Conservation (phyloP, 345 rosid genomes). For the Arabidopsis arenosa region DNA sequence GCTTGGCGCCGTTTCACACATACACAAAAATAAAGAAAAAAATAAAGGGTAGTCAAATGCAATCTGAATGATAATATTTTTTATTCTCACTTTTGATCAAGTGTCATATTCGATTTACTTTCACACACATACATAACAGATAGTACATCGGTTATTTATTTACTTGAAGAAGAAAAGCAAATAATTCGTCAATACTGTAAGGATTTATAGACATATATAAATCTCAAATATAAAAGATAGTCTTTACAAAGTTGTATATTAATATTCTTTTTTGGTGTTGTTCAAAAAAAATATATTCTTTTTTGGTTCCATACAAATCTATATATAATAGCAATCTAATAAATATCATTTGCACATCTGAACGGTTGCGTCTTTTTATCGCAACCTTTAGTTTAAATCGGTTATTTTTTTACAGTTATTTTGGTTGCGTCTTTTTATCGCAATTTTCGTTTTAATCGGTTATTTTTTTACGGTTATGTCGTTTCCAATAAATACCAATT, state of each 20-base stretch:
- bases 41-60: conserved; percentile 31
- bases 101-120: conserved; percentile 25
- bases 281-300: too few species aligned
- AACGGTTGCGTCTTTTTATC: too few species aligned
- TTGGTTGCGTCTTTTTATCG: too few species aligned
- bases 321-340: too few species aligned
- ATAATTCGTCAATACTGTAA: background rate
- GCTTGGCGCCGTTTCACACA: conserved; percentile 17
- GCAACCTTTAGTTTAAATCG: too few species aligned
- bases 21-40: background rate
- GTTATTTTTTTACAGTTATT: too few species aligned
- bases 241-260: background rate
- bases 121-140: background rate
- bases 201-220: background rate
- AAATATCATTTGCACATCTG: too few species aligned
- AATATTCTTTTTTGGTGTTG: background rate
- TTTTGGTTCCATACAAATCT: background rate
- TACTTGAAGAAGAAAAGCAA: background rate
- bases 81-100: conserved; percentile 19
- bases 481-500: too few species aligned
- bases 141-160: background rate
- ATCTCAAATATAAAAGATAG: background rate
- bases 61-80: conserved; percentile 20
- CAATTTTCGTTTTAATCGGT: too few species aligned
- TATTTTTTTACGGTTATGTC: too few species aligned